These are phyloP conservation scores for Begonia masoniana DNA, from an alignment of 306 rosid genomes.

Conservation along the genomic window DNA sequence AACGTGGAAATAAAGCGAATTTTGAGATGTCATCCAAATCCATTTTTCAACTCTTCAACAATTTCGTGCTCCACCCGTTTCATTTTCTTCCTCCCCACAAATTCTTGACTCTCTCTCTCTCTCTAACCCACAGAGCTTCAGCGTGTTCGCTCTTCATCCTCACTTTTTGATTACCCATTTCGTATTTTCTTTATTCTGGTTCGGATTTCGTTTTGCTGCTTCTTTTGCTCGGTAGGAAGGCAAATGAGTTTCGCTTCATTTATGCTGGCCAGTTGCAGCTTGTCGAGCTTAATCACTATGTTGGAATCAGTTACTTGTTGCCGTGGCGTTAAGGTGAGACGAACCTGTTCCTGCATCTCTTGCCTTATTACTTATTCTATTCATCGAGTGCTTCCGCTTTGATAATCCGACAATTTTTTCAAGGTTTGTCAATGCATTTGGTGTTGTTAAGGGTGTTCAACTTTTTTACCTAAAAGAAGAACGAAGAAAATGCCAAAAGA, in stretches of 20 bases:
- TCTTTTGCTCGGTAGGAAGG: slow-evolving; percentile 4
- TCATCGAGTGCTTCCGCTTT: too few species aligned
- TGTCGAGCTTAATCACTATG: slow-evolving; percentile 42
- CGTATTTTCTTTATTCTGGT: slow-evolving; percentile 8
- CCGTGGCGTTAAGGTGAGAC: slow-evolving; percentile 55
- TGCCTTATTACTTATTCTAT: too few species aligned
- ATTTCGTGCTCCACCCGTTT: neutral
- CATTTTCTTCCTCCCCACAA: neutral
- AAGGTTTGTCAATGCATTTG: too few species aligned
- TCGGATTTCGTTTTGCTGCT: neutral
- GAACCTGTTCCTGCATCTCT: too few species aligned
- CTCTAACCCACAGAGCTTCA: slow-evolving; percentile 4
- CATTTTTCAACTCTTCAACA: neutral
- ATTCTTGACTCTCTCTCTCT: neutral
- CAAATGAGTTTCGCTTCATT: slow-evolving; percentile 26
- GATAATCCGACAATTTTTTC: too few species aligned
- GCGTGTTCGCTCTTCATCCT: slow-evolving; percentile 53
- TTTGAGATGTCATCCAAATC: neutral
- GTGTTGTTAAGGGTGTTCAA: too few species aligned
- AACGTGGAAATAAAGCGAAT: too few species aligned
- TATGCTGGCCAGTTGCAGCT: slow-evolving; percentile 25
- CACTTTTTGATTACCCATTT: slow-evolving; percentile 8
- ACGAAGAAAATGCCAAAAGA: too few species aligned
- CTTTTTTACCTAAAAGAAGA: too few species aligned
- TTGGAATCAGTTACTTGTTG: slow-evolving; percentile 45